Evolutionary conservation across 192 early-diverging fungal genomes (phyloP).

Genomic region (Entophlyctis luteolus): DNA sequence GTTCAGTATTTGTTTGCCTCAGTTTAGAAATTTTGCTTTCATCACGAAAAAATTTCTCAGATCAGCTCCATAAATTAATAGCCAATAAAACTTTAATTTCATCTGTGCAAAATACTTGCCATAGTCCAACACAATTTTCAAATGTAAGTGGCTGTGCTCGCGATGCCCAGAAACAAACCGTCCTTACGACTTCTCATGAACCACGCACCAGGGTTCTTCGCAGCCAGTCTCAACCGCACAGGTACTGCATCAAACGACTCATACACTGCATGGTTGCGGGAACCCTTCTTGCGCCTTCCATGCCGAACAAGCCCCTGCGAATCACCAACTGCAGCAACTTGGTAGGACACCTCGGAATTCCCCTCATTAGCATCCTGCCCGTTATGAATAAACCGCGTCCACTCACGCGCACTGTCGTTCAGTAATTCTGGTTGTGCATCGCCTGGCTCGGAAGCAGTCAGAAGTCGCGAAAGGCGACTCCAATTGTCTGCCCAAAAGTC

Average conservation of each 20-base stretch:
- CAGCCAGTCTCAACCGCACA: not conserved
- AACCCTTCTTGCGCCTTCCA: not conserved
- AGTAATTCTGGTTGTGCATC: not conserved
- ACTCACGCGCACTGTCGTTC: slow-evolving; percentile 10
- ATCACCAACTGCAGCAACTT: not conserved
- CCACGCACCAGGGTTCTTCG: slow-evolving; percentile 24
- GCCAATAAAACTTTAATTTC: no score
- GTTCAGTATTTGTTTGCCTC: not conserved
- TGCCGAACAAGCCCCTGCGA: no score
- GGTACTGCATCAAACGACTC: slow-evolving; percentile 3
- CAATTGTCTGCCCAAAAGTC: slow-evolving; percentile 20
- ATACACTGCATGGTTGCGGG: not conserved
- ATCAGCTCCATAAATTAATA: no score
- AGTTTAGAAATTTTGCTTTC: not conserved
- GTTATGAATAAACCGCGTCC: slow-evolving; percentile 1
- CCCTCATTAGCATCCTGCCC: not conserved
- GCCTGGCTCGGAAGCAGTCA: not conserved
- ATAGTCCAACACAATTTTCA: not conserved
- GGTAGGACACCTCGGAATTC: not conserved
- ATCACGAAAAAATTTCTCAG: no score
- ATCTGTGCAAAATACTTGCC: no score
- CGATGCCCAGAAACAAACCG: slow-evolving; percentile 19
- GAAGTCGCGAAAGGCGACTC: not conserved
- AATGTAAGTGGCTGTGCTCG: slow-evolving; percentile 2
- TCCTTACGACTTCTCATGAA: not conserved